These are phyloP conservation scores for Raddia guianensis DNA, from an alignment of 176 grass and related monocot species.

Conservation along the genomic window DNA sequence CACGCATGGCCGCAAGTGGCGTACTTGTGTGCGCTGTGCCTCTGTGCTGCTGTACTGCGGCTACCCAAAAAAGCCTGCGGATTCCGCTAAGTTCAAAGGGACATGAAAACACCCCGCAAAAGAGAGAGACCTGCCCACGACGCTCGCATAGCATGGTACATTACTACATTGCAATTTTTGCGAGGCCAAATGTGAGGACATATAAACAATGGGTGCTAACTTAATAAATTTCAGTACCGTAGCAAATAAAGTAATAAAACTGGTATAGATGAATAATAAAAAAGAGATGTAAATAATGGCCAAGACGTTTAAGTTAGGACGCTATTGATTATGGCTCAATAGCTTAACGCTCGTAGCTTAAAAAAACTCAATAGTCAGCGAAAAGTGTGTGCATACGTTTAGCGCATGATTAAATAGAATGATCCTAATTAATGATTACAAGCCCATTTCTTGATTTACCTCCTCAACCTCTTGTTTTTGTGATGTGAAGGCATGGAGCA, in stretches of 20 bases:
- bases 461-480: not conserved
- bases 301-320: no score
- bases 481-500: constrained; percentile 85
- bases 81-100: constrained; percentile 17
- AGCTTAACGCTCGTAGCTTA: not conserved
- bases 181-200: not conserved
- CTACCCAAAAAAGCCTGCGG: not conserved
- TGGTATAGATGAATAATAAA: no score
- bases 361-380: not conserved
- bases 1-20: not conserved
- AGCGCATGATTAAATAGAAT: not conserved
- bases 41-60: not conserved
- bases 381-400: not conserved
- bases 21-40: not conserved
- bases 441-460: not conserved
- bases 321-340: not conserved
- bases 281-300: no score
- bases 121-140: constrained; percentile 29
- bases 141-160: constrained; percentile 31
- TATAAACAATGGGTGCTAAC: no score
- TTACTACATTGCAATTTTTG: constrained; percentile 41
- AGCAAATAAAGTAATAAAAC: no score
- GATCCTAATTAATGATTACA: not conserved
- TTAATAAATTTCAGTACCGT: no score
- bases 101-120: constrained; percentile 40